Evolutionary conservation across 163 green algal genomes (phyloP).

Genomic region (Scenedesmus sp.): DNA sequence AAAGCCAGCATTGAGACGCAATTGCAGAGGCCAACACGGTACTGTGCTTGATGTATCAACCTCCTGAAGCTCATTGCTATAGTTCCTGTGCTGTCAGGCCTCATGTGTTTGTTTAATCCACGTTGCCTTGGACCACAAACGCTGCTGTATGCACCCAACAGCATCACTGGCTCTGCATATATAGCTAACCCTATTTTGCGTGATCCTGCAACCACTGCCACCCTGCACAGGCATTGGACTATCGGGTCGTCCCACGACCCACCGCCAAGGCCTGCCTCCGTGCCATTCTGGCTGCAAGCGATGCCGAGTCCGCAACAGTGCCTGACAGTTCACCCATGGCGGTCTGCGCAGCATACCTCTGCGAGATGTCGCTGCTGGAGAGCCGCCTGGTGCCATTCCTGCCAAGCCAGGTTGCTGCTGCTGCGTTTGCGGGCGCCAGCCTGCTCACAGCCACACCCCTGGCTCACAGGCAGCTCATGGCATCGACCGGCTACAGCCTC

Average conservation of each 20-base stretch:
- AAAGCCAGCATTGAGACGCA: not conserved
- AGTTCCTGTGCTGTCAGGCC: not conserved
- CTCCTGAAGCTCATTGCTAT: not conserved
- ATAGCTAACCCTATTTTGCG: not conserved
- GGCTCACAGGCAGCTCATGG: not conserved
- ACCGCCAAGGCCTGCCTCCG: constrained; percentile 33
- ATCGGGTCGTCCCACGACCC: not conserved
- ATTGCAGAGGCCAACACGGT: not conserved
- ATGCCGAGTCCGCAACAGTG: not conserved
- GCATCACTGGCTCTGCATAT: not conserved
- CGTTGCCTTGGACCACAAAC: too few relatives aligned
- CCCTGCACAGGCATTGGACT: constrained; percentile 27
- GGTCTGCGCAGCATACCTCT: constrained; percentile 67
- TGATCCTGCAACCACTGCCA: not conserved
- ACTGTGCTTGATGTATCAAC: not conserved
- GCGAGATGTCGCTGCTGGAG: constrained; percentile 70
- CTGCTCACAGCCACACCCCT: constrained; percentile 10
- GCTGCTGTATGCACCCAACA: not conserved
- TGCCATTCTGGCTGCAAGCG: not conserved
- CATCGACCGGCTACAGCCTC: constrained; percentile 22
- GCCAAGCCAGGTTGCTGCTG: constrained; percentile 63
- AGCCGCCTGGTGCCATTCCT: constrained; percentile 60
- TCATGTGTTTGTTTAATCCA: too few relatives aligned
- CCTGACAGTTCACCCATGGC: not conserved
- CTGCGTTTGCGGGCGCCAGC: constrained; percentile 56